phyloP scores from a whole-genome alignment of 2,329 filamentous ascomycete genomes.

The Talaromyces sp. region DNA sequence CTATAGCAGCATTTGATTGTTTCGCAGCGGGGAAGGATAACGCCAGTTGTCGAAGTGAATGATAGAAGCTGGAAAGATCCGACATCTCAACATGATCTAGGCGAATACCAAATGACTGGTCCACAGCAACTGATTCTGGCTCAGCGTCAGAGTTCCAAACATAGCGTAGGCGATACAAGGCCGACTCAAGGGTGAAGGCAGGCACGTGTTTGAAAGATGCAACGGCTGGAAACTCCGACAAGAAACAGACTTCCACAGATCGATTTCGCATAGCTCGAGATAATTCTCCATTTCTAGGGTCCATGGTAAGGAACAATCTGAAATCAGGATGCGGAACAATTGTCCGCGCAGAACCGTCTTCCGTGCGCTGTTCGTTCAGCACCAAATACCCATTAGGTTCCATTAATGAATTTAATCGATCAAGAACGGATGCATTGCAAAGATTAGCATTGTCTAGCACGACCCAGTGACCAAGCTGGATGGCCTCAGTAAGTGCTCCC shows the following conservation, averaged over 20 bases:
- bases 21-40: slow-evolving; percentile 20
- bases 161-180: slow-evolving; percentile 38
- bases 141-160: slow-evolving; percentile 28
- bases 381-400: slow-evolving; percentile 84
- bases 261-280: slow-evolving; percentile 96
- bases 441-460: slow-evolving; percentile 96
- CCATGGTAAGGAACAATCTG: slow-evolving; percentile 88
- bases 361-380: slow-evolving; percentile 87
- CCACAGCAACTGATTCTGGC: slow-evolving; percentile 17
- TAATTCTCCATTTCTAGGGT: slow-evolving; percentile 85
- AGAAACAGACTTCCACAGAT: slow-evolving; percentile 81
- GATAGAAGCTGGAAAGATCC: slow-evolving; percentile 34
- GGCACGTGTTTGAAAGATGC: slow-evolving; percentile 24
- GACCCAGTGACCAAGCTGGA: slow-evolving; percentile 84
- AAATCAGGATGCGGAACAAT: slow-evolving; percentile 82
- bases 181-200: slow-evolving; percentile 38
- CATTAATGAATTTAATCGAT: slow-evolving; percentile 88
- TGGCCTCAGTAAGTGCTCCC: slow-evolving; percentile 81
- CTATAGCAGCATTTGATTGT: slow-evolving; percentile 1
- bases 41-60: slow-evolving; percentile 26
- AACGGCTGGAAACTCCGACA: slow-evolving; percentile 38
- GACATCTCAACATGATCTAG: slow-evolving; percentile 37
- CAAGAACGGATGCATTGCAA: slow-evolving; percentile 89
- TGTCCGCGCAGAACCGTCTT: slow-evolving; percentile 73
- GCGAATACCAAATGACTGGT: slow-evolving; percentile 28